phyloP scores from a whole-genome alignment of 2,329 filamentous ascomycete genomes.

The Ophiosphaerella korrae region DNA sequence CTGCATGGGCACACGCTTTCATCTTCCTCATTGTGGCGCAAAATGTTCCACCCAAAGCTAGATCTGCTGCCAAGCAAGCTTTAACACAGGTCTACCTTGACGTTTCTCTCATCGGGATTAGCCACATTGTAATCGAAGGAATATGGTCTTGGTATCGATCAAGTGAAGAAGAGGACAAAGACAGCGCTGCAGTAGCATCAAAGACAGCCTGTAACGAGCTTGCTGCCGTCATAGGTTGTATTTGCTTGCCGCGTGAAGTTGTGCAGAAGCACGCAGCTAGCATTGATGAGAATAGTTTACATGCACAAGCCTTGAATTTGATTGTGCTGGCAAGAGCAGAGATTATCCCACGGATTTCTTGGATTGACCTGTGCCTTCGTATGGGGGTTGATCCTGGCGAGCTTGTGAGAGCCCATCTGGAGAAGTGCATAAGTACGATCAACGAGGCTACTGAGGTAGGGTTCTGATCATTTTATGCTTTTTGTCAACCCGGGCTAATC shows the following conservation, averaged over 20 bases:
- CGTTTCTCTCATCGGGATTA: conserved; percentile 61
- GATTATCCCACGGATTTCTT: conserved; percentile 76
- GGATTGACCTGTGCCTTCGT: conserved; percentile 87
- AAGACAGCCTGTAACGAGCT: conserved; percentile 71
- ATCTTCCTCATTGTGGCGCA: conserved; percentile 77
- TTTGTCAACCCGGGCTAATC: conserved; percentile 15
- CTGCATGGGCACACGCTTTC: conserved; percentile 82
- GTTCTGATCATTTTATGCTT: not conserved
- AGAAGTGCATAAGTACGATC: conserved; percentile 72
- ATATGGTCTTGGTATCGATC: conserved; percentile 80
- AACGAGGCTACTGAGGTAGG: conserved; percentile 61
- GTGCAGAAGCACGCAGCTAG: conserved; percentile 50
- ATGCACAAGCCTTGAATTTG: conserved; percentile 75
- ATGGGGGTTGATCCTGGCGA: conserved; percentile 82
- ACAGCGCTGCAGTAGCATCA: conserved; percentile 69
- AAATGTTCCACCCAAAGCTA: conserved; percentile 64
- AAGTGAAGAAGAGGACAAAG: conserved; percentile 74
- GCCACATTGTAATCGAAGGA: conserved; percentile 68
- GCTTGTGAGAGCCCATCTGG: conserved; percentile 68
- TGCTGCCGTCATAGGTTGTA: conserved; percentile 63
- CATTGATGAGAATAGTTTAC: conserved; percentile 58
- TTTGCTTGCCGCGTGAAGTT: conserved; percentile 65
- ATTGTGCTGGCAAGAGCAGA: conserved; percentile 79
- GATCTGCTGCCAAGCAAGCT: conserved; percentile 65
- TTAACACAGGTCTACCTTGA: conserved; percentile 70